These are phyloP conservation scores for Papilionanthe hybrid DNA, from an alignment of 116 monocot species.

Conservation along the genomic window DNA sequence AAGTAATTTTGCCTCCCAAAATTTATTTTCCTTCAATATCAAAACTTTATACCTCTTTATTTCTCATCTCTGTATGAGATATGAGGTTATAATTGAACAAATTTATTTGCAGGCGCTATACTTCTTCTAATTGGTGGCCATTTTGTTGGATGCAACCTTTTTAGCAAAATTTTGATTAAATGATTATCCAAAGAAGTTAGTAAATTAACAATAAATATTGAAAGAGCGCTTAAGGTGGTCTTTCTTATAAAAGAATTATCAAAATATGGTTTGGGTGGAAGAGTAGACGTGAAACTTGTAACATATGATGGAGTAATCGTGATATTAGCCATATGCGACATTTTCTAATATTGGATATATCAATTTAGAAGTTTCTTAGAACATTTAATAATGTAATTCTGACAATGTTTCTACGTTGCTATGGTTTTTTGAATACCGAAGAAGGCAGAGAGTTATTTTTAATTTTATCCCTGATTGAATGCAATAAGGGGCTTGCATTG, in stretches of 20 bases:
- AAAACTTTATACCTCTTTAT: neutral
- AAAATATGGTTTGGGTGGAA: slow-evolving; percentile 1
- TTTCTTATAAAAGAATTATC: neutral
- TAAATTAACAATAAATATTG: neutral
- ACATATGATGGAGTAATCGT: neutral
- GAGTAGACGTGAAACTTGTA: neutral
- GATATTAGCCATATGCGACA: neutral
- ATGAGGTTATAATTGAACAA: neutral
- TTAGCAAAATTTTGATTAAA: neutral
- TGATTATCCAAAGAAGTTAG: neutral
- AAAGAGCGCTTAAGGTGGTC: neutral
- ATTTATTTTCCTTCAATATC: no score
- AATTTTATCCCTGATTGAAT: neutral
- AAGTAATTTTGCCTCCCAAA: no score
- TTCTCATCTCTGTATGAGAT: neutral
- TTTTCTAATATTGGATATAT: neutral
- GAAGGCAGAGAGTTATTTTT: neutral
- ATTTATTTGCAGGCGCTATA: neutral
- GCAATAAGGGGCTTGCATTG: no score
- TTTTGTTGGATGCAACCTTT: neutral
- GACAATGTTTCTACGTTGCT: neutral
- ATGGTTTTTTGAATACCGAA: neutral
- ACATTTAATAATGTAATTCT: neutral
- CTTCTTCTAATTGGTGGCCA: neutral
- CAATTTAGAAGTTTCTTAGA: neutral